Conservation (phyloP, 1,139 yeast species). For the Spathaspora sp. region DNA sequence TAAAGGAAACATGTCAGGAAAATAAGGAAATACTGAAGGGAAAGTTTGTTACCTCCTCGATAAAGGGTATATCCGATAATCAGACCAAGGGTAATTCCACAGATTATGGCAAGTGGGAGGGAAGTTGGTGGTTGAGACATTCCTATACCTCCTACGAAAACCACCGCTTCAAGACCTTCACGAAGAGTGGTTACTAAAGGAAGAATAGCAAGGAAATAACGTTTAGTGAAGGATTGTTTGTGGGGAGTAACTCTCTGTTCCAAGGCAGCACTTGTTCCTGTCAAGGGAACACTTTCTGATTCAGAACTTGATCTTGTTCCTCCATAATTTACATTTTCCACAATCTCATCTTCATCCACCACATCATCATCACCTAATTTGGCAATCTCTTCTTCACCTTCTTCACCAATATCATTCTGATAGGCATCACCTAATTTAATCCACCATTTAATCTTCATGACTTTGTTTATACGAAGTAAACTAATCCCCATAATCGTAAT, state of each 20-base stretch:
- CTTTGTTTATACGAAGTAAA: constrained; percentile 75
- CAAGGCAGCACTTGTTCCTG: constrained; percentile 5
- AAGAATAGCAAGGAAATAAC: constrained; percentile 38
- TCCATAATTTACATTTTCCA: constrained; percentile 9
- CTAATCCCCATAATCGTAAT: constrained; percentile 91
- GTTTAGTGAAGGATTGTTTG: constrained; percentile 22
- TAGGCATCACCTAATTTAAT: constrained; percentile 46
- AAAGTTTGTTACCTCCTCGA: constrained; percentile 42
- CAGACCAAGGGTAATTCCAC: constrained; percentile 37
- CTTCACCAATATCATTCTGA: constrained; percentile 17
- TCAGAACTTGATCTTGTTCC: constrained; percentile 15
- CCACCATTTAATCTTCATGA: constrained; percentile 53
- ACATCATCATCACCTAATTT: constrained; percentile 14
- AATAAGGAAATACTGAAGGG: constrained; percentile 42
- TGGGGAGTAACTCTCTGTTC: constrained; percentile 3
- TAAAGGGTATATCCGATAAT: constrained; percentile 37
- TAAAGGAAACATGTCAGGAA: constrained; percentile 43
- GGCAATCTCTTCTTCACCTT: constrained; percentile 17
- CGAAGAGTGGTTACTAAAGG: constrained; percentile 46
- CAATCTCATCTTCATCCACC: constrained; percentile 4
- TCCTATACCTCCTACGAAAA: constrained; percentile 50
- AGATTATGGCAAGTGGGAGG: constrained; percentile 38
- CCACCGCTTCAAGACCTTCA: constrained; percentile 51
- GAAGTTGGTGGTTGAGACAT: constrained; percentile 39
- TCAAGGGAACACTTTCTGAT: constrained; percentile 14